Evolutionary conservation across 768 basidiomycete genomes (phyloP).

Genomic region (Psilocybe cyanescens): DNA sequence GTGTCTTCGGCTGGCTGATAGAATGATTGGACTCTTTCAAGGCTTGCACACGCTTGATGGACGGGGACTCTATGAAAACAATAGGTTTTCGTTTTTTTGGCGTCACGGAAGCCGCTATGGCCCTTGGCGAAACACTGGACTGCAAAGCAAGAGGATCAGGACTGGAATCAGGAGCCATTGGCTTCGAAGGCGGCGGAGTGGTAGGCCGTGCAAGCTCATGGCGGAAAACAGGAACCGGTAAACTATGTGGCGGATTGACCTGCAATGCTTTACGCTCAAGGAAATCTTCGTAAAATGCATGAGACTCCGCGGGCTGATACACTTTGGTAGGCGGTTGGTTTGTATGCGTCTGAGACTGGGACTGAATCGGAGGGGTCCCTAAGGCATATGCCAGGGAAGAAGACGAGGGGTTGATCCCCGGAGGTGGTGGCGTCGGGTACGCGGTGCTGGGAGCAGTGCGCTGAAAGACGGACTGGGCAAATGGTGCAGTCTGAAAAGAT

Average conservation of each 20-base stretch:
- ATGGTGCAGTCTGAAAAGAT: slow-evolving; percentile 55
- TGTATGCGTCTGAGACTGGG: slow-evolving; percentile 15
- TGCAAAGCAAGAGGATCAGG: slow-evolving; percentile 59
- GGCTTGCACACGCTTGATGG: slow-evolving; percentile 58
- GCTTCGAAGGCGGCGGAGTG: slow-evolving; percentile 25
- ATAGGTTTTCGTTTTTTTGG: slow-evolving; percentile 75
- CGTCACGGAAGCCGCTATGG: slow-evolving; percentile 39
- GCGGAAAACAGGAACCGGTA: slow-evolving; percentile 19
- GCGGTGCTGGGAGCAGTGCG: slow-evolving; percentile 60
- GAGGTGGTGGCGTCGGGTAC: slow-evolving; percentile 75
- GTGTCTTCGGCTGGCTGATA: slow-evolving; percentile 13
- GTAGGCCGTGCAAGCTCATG: slow-evolving; percentile 14
- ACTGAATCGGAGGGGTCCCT: slow-evolving; percentile 33
- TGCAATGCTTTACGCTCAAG: slow-evolving; percentile 58
- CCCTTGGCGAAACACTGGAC: slow-evolving; percentile 28
- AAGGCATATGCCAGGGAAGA: slow-evolving; percentile 81
- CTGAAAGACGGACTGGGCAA: slow-evolving; percentile 71
- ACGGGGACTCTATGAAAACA: slow-evolving; percentile 63
- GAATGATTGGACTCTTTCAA: slow-evolving; percentile 26
- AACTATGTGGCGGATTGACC: slow-evolving; percentile 28
- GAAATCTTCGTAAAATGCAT: slow-evolving; percentile 69
- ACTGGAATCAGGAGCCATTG: slow-evolving; percentile 39
- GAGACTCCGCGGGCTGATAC: slow-evolving; percentile 61
- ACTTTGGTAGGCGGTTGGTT: slow-evolving; percentile 28
- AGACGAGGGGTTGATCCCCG: slow-evolving; percentile 63